Conservation (phyloP, 2,329 filamentous ascomycete genomes). For the Aspergillus candidus region DNA sequence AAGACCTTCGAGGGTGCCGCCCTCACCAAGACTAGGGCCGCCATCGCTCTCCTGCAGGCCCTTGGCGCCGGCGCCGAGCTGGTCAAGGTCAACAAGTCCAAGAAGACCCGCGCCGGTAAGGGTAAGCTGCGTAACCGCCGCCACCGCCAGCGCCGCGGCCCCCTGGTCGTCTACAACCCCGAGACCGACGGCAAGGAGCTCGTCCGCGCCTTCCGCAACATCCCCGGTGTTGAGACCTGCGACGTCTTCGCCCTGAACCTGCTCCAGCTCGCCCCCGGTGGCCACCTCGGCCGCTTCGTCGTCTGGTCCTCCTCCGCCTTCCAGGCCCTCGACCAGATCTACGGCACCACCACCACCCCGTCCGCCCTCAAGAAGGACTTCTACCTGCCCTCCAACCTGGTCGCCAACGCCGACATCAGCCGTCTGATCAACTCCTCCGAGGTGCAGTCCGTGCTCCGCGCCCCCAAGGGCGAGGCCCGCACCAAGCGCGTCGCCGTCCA, state of each 20-base stretch:
- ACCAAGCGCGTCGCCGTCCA: slow-evolving; percentile 88
- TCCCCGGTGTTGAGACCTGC: slow-evolving; percentile 94
- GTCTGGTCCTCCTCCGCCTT: slow-evolving; percentile 98
- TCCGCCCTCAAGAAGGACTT: slow-evolving; percentile 98
- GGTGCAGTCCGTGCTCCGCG: slow-evolving; percentile 91
- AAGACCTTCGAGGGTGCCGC: slow-evolving; percentile 74
- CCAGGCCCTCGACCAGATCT: slow-evolving; percentile 92
- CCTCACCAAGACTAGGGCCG: slow-evolving; percentile 81
- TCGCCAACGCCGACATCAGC: slow-evolving; percentile 89
- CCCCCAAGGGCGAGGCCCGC: slow-evolving; percentile 79
- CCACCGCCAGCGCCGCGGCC: slow-evolving; percentile 94
- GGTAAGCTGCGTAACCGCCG: slow-evolving; percentile 96
- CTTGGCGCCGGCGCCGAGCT: slow-evolving; percentile 86
- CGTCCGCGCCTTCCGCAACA: slow-evolving; percentile 94
- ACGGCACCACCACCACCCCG: slow-evolving; percentile 84
- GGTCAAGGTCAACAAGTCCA: slow-evolving; percentile 91
- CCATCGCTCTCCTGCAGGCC: slow-evolving; percentile 79
- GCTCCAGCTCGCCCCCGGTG: slow-evolving; percentile 97
- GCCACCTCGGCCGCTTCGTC: slow-evolving; percentile 97
- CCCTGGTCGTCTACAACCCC: slow-evolving; percentile 95
- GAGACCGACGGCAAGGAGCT: slow-evolving; percentile 93
- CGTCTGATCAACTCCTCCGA: slow-evolving; percentile 99
- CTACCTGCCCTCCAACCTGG: slow-evolving; percentile 86
- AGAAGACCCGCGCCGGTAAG: slow-evolving; percentile 97
- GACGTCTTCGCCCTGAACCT: slow-evolving; percentile 94